Base-by-base conservation (phyloP, 345 rosid genomes). In the Atalantia buxifolia region DNA sequence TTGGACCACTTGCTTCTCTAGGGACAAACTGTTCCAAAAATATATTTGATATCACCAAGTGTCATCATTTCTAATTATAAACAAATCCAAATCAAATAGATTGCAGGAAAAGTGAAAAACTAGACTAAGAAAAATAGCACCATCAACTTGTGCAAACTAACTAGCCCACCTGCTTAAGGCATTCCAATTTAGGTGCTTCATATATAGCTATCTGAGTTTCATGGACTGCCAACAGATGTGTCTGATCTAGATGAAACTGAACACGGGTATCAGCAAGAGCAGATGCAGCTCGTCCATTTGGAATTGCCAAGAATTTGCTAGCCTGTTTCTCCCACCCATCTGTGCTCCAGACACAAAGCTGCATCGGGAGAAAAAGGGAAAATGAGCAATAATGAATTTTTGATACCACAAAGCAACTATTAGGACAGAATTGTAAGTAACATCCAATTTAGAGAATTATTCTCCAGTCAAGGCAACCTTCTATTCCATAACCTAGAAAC, bases 341-440 rank as follows among this genome's bases (percentile, higher is more conserved):
- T 14, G 89, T 91, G 85, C 82, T 92, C 98, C 98, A 94, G 69
- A 92, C 89, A 77, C 98, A 94, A 65, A 94, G 76, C 98, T 92
- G 84, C 27, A 68, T 69, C 28, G 16, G 71, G 57, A 60, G 33
- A 63, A 67, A 42, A 25, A 14, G 31, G 12, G 48, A 62, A 28
- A 9, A 19, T 33, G 36, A n/a, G 73, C 24, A 45, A 48, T 4
- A 14, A 80, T 59, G 56, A 24, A 18, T 62, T 33, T 69, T 27
- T 28, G n/a, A 66, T 59, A 19, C 27, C n/a, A 72, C 28, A 14
- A 48, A 1, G 33, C 33, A 68, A 31, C 21, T 24, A 42, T 38
- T 75, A 9, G 65, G 45, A 45, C 50, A 45, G 50, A 13, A 45
- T 75, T 55, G 30, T 36, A 28, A 6, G 45, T 33, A 31, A 48